phyloP scores from a whole-genome alignment of 2,329 filamentous ascomycete species.

The Fusarium caatingaense region DNA sequence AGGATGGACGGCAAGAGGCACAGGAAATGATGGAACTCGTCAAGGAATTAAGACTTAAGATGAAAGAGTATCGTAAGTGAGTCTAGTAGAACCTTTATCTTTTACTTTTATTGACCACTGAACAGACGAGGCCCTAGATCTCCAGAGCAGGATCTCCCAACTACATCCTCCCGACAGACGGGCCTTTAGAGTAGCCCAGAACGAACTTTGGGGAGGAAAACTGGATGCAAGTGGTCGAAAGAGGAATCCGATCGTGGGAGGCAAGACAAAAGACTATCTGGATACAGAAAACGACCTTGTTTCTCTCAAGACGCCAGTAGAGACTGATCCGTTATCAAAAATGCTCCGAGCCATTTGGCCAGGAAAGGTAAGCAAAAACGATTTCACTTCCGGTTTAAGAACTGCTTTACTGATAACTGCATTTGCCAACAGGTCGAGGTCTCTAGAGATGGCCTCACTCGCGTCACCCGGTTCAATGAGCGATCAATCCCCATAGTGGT shows the following conservation, averaged over 20 bases:
- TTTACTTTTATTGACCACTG: rapidly evolving
- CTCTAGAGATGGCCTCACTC: background rate
- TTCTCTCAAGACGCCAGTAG: background rate
- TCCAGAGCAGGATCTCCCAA: background rate
- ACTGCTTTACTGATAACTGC: no score
- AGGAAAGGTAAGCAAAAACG: background rate
- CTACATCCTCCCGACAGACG: background rate
- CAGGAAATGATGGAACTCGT: background rate
- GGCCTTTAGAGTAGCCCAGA: background rate
- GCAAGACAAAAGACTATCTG: background rate
- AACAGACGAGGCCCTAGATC: background rate
- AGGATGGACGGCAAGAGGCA: rapidly evolving
- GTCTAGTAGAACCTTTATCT: rapidly evolving
- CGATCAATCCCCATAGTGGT: background rate
- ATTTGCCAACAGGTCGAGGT: background rate
- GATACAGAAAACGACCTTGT: background rate
- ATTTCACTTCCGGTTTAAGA: no score
- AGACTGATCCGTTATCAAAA: background rate
- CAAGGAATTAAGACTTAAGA: rapidly evolving
- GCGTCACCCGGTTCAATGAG: background rate
- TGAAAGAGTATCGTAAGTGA: conserved; percentile 7
- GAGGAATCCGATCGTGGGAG: background rate
- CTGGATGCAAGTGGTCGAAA: rapidly evolving
- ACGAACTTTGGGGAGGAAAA: background rate
- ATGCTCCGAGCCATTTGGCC: background rate